Percentiles rank a stretch among this genome's conserved stretches.
These are phyloP conservation scores for Aureobasidium leucospermi DNA, from an alignment of 2,329 filamentous ascomycete genomes.

Conservation along the genomic window DNA sequence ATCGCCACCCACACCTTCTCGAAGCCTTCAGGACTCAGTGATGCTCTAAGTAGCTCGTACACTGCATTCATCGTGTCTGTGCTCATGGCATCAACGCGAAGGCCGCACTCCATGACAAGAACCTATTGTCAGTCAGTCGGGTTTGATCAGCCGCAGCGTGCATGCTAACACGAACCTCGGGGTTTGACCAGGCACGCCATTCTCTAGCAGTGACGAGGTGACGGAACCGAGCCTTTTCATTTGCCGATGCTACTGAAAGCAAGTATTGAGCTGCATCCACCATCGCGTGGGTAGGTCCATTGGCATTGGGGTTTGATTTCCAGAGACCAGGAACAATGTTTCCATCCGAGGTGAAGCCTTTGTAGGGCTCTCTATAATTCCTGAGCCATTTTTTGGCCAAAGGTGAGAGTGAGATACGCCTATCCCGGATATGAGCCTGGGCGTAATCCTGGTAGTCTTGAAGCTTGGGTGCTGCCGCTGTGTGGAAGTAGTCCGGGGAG, in stretches of 20 bases:
- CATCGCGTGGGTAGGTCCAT: slow-evolving; percentile 47
- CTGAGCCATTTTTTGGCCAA: slow-evolving; percentile 22
- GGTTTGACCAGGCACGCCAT: slow-evolving; percentile 65
- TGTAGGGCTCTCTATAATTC: slow-evolving; percentile 53
- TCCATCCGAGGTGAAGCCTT: slow-evolving; percentile 62
- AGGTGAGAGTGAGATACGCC: slow-evolving; percentile 20
- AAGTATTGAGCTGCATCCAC: slow-evolving; percentile 37
- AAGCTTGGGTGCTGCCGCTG: neutral
- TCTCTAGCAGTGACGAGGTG: slow-evolving; percentile 62
- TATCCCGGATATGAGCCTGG: slow-evolving; percentile 1
- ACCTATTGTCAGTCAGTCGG: slow-evolving; percentile 33
- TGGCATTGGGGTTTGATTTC: slow-evolving; percentile 17
- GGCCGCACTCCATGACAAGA: slow-evolving; percentile 54
- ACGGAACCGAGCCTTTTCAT: slow-evolving; percentile 42
- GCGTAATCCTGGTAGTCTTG: slow-evolving; percentile 4
- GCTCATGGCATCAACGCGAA: slow-evolving; percentile 59
- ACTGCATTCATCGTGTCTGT: slow-evolving; percentile 40
- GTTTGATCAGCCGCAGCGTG: neutral
- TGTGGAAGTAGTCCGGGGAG: slow-evolving; percentile 8
- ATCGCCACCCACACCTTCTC: slow-evolving; percentile 60
- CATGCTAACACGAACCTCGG: slow-evolving; percentile 37
- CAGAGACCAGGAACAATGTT: slow-evolving; percentile 21
- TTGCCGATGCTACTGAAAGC: slow-evolving; percentile 34
- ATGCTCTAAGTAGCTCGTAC: slow-evolving; percentile 48
- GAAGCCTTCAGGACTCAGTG: slow-evolving; percentile 62